Evolutionary conservation across 352 stramenopile genomes (phyloP).

Genomic region (Lagenidium sp.): DNA sequence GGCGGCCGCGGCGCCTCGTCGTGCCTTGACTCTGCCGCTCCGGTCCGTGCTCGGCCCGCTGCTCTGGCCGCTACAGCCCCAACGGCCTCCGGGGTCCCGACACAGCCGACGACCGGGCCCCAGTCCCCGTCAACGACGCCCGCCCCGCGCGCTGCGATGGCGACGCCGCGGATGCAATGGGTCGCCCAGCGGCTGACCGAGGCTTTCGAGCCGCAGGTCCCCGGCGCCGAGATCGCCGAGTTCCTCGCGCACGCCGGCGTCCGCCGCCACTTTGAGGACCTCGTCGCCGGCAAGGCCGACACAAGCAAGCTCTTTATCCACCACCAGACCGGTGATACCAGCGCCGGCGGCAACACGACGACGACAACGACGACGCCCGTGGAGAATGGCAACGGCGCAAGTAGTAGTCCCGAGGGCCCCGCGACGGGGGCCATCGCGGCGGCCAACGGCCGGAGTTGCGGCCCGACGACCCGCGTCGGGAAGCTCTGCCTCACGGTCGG

Average conservation of each 20-base stretch:
- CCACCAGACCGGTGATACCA: conserved; percentile 23
- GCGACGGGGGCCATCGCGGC: conserved; percentile 11
- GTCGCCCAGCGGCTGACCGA: conserved; percentile 64
- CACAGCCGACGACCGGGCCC: no score
- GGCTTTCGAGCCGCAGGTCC: conserved; percentile 65
- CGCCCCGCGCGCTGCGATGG: no score
- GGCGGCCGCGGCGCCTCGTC: no score
- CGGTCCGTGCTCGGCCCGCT: no score
- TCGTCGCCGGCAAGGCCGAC: conserved; percentile 57
- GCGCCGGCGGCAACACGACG: not conserved
- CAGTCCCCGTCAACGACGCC: no score
- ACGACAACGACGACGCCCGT: not conserved
- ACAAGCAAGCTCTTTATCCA: conserved; percentile 74
- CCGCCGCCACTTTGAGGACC: conserved; percentile 66
- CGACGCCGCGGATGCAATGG: conserved; percentile 77
- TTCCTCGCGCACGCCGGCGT: conserved; percentile 44
- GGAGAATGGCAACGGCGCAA: not conserved
- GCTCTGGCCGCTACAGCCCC: no score
- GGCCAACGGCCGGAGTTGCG: conserved; percentile 34
- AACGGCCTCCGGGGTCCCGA: no score
- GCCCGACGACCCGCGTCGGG: conserved; percentile 32
- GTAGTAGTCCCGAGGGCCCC: not conserved
- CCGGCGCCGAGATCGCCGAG: conserved; percentile 38
- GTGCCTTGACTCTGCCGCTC: no score
- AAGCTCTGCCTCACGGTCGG: conserved; percentile 71